These are phyloP conservation scores for Bondarzewia mesenterica DNA, from an alignment of 1,284 basidiomycete genomes.

Conservation along the genomic window DNA sequence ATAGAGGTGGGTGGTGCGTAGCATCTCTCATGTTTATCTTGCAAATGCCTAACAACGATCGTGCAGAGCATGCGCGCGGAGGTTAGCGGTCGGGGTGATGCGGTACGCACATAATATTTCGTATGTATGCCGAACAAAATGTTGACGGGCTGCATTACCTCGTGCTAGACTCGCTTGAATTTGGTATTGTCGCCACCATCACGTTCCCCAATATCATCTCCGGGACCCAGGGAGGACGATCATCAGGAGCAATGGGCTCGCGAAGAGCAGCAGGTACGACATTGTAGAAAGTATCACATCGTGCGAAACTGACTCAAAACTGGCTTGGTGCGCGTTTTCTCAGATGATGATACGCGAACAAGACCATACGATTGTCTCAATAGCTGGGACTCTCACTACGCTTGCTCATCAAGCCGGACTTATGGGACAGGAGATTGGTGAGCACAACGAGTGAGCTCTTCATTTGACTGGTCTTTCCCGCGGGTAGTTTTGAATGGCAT, in stretches of 20 bases:
- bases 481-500: background rate
- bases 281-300: no score
- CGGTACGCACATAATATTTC: slow-evolving; percentile 4
- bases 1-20: slow-evolving; percentile 57
- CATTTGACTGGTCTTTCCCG: background rate
- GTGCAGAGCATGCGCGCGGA: slow-evolving; percentile 63
- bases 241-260: slow-evolving; percentile 72
- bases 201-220: slow-evolving; percentile 10
- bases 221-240: slow-evolving; percentile 35
- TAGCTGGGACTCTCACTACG: slow-evolving; percentile 75
- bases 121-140: background rate
- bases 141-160: background rate
- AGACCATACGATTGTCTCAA: slow-evolving; percentile 78
- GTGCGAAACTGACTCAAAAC: background rate
- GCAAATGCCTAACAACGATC: slow-evolving; percentile 12
- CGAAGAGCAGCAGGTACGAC: slow-evolving; percentile 71
- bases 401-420: slow-evolving; percentile 83
- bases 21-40: slow-evolving; percentile 15
- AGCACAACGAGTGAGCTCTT: slow-evolving; percentile 75
- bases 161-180: background rate
- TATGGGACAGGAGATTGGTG: slow-evolving; percentile 82
- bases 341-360: slow-evolving; percentile 82
- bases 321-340: background rate
- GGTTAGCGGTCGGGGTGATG: slow-evolving; percentile 22
- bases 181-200: slow-evolving; percentile 5